These are phyloP conservation scores for Moringa oleifera DNA, from an alignment of 345 rosid genomes.

Conservation along the genomic window DNA sequence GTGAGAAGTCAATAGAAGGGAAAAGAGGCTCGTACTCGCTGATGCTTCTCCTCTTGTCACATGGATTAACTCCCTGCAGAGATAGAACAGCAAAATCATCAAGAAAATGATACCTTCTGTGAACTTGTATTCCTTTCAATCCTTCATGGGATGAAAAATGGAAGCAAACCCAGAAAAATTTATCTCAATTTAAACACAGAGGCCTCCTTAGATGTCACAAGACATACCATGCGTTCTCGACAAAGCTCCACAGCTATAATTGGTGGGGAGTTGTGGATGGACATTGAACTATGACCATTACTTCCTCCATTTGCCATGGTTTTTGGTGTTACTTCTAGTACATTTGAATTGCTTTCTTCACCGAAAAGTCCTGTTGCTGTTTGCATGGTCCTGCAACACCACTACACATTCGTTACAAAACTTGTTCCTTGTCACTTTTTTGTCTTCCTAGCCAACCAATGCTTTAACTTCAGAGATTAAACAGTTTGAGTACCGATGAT, in stretches of 20 bases:
- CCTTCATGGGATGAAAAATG: too few species aligned
- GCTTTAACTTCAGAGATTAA: not conserved
- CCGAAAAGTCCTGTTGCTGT: slow-evolving; percentile 62
- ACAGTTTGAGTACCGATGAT: not conserved
- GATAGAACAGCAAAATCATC: too few species aligned
- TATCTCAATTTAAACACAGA: too few species aligned
- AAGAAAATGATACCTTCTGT: too few species aligned
- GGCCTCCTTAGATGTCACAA: not conserved
- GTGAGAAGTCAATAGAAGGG: slow-evolving; percentile 56
- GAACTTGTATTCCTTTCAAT: too few species aligned
- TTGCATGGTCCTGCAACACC: slow-evolving; percentile 55
- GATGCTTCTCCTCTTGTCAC: slow-evolving; percentile 56
- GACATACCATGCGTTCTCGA: slow-evolving; percentile 54
- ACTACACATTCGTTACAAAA: too few species aligned
- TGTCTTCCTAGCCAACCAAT: too few species aligned
- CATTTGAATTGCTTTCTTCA: slow-evolving; percentile 22
- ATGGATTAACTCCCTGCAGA: slow-evolving; percentile 65
- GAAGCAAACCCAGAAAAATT: too few species aligned
- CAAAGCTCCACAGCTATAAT: slow-evolving; percentile 64
- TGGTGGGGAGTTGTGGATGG: slow-evolving; percentile 32
- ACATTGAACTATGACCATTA: not conserved
- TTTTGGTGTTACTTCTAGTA: slow-evolving; percentile 2
- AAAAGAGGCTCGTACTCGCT: slow-evolving; percentile 32
- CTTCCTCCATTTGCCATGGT: slow-evolving; percentile 3
- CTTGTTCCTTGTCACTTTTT: too few species aligned